phyloP scores from a whole-genome alignment of 139 green algal species.

The Tetraselmis chui region DNA sequence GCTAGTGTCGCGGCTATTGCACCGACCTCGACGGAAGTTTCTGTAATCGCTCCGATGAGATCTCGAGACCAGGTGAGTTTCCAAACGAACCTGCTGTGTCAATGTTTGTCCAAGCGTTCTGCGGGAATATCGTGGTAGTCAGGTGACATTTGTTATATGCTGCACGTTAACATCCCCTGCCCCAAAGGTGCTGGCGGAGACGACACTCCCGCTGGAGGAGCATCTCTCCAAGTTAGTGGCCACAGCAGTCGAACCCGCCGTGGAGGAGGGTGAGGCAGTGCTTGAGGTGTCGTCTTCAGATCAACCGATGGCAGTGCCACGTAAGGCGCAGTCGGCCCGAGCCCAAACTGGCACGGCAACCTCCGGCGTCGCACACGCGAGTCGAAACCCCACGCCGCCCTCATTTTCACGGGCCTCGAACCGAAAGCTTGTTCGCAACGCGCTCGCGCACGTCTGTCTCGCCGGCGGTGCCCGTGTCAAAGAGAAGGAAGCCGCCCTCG shows the following conservation, averaged over 20 bases:
- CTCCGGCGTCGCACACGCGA: too few species aligned
- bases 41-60: background rate
- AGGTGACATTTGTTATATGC: too few species aligned
- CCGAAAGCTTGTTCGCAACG: background rate
- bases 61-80: background rate
- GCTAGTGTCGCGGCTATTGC: too few species aligned
- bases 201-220: background rate
- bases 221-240: background rate
- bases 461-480: background rate
- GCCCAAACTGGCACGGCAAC: background rate
- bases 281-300: too few species aligned
- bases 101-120: too few species aligned
- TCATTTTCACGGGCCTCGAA: background rate
- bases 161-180: too few species aligned
- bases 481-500: background rate
- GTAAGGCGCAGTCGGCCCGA: too few species aligned
- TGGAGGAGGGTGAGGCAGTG: too few species aligned
- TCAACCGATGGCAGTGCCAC: too few species aligned
- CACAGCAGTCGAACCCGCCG: background rate
- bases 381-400: too few species aligned
- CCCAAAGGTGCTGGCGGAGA: background rate
- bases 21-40: background rate
- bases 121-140: too few species aligned
- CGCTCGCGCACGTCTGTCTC: background rate
- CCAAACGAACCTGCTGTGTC: background rate